Evolutionary conservation across 2,329 filamentous ascomycete species (phyloP).

Genomic region (Ploettnerulaceae sp.): DNA sequence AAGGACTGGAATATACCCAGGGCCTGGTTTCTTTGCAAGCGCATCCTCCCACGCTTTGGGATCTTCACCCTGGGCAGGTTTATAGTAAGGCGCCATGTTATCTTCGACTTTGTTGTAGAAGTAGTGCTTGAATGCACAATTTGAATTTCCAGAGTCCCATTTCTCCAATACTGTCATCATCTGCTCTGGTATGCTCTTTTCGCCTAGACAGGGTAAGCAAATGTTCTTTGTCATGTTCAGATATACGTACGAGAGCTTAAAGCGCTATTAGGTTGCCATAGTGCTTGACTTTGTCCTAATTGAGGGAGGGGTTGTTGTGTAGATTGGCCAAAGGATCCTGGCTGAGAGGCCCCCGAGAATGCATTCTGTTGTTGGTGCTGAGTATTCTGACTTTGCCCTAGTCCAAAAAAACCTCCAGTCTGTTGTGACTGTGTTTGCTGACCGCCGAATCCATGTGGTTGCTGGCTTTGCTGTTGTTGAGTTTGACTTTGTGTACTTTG

Average conservation of each 20-base stretch:
- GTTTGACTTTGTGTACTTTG: constrained; percentile 10
- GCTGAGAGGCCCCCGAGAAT: constrained; percentile 30
- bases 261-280: constrained; percentile 31
- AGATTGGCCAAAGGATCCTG: constrained; percentile 17
- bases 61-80: constrained; percentile 65
- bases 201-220: constrained; percentile 41
- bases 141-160: constrained; percentile 65
- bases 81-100: constrained; percentile 69
- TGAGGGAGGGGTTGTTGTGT: constrained; percentile 32
- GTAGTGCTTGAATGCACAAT: constrained; percentile 75
- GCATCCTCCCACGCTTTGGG: constrained; percentile 80
- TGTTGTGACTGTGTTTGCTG: constrained; percentile 12
- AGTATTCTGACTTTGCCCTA: constrained; percentile 25
- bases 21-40: constrained; percentile 70
- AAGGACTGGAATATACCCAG: constrained; percentile 71
- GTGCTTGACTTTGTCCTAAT: constrained; percentile 23
- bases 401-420: constrained; percentile 16
- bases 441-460: constrained; percentile 2
- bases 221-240: neutral
- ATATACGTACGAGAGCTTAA: constrained; percentile 28
- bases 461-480: constrained; percentile 12
- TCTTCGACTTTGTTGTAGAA: constrained; percentile 83
- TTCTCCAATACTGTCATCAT: constrained; percentile 66
- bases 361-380: constrained; percentile 25
- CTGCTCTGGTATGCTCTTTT: constrained; percentile 71